Percentiles rank a stretch among this genome's conserved stretches.
These are phyloP conservation scores for Populus hybrid DNA, from an alignment of 441 rosid genomes.

Conservation along the genomic window DNA sequence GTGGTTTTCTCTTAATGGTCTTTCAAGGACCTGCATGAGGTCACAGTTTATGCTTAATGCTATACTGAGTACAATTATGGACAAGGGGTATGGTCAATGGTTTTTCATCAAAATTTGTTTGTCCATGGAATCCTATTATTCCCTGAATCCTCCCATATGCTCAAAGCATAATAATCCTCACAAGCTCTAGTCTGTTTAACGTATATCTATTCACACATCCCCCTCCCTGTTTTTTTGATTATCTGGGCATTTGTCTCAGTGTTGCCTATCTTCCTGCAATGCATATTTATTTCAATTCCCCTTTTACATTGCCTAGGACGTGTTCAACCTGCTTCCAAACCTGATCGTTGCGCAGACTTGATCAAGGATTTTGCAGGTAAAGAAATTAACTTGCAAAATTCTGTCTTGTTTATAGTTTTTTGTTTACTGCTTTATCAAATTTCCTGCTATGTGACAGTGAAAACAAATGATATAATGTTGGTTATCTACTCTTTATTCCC, in stretches of 20 bases:
- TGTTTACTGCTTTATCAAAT: neutral
- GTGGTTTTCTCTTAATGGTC: neutral
- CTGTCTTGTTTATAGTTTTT: neutral
- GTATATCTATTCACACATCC: neutral
- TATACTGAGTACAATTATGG: neutral
- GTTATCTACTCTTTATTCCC: slow-evolving; percentile 68
- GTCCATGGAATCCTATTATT: neutral
- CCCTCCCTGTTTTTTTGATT: neutral
- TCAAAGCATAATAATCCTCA: neutral
- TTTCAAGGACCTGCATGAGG: neutral
- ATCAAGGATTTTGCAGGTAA: slow-evolving; percentile 77
- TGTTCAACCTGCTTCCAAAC: slow-evolving; percentile 77
- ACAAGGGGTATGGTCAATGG: neutral
- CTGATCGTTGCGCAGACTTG: slow-evolving; percentile 66
- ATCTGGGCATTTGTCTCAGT: too few relatives aligned
- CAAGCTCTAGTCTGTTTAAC: neutral
- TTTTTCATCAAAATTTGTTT: neutral
- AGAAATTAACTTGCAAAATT: neutral
- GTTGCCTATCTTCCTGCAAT: neutral
- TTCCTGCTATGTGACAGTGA: slow-evolving; percentile 39
- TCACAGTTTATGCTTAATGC: neutral
- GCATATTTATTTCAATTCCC: neutral
- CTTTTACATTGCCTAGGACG: slow-evolving; percentile 43
- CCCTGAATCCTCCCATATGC: neutral
- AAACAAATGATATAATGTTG: slow-evolving; percentile 83